Evolutionary conservation across 306 rosid genomes (phyloP).

Genomic region (Begonia masoniana): DNA sequence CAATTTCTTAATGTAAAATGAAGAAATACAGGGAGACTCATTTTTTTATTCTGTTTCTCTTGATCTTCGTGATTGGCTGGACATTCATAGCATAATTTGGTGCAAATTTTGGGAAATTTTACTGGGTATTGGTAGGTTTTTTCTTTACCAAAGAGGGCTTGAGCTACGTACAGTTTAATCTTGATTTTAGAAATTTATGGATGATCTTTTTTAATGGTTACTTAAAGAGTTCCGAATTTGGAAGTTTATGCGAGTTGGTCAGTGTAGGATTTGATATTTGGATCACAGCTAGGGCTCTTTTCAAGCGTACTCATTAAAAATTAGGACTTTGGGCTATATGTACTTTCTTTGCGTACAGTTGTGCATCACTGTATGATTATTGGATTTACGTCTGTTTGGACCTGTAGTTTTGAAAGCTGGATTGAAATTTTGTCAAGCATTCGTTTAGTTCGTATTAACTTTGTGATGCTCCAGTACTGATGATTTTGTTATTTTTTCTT

Average conservation of each 20-base stretch:
- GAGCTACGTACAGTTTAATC: neutral
- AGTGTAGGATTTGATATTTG: neutral
- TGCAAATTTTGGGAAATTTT: slow-evolving; percentile 7
- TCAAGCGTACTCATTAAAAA: slow-evolving; percentile 6
- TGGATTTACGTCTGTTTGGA: slow-evolving; percentile 2
- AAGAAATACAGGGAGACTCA: too few species aligned
- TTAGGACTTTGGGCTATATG: slow-evolving; percentile 26
- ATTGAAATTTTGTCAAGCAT: neutral
- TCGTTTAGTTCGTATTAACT: slow-evolving; percentile 9
- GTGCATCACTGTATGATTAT: too few species aligned
- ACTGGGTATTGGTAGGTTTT: slow-evolving; percentile 4
- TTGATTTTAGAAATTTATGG: neutral
- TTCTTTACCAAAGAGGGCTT: too few species aligned
- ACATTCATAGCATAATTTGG: slow-evolving; percentile 7
- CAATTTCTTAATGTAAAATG: too few species aligned
- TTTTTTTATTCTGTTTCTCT: neutral
- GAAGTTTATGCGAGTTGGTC: neutral
- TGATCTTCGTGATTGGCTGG: slow-evolving; percentile 14
- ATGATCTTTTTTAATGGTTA: neutral
- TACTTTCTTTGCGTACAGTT: neutral
- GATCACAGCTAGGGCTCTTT: neutral
- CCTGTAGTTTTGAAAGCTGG: slow-evolving; percentile 1
- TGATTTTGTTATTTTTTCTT: slow-evolving; percentile 17
- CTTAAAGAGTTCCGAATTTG: neutral
- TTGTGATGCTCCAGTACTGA: slow-evolving; percentile 9